A percentile compares a stretch with the other conserved stretches of the same genome.
Evolutionary conservation across 352 stramenopile species (phyloP).

Genomic region (Globisporangium barbulae): DNA sequence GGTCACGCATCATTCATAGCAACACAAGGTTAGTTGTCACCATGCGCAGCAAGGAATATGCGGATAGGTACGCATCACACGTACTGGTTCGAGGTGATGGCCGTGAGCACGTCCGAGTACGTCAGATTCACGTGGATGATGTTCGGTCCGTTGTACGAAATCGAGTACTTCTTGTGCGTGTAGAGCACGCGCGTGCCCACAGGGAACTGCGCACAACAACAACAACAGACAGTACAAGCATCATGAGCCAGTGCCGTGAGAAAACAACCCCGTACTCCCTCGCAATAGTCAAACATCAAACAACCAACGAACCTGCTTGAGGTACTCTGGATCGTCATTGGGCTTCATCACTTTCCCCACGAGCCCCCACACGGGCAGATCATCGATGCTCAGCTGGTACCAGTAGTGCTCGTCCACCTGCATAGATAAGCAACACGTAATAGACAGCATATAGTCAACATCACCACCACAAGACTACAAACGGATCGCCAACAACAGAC

Average conservation of each 20-base stretch:
- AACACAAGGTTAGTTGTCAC: not conserved
- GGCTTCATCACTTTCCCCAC: constrained; percentile 96
- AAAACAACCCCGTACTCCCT: not conserved
- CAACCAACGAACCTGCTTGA: constrained; percentile 49
- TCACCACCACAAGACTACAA: not conserved
- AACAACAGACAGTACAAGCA: not conserved
- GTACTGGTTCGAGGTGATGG: constrained; percentile 83
- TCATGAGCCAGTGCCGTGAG: not conserved
- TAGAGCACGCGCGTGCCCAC: constrained; percentile 91
- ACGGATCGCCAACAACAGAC: constrained; percentile 8
- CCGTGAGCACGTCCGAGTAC: constrained; percentile 87
- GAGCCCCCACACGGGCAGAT: constrained; percentile 98
- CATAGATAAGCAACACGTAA: not conserved
- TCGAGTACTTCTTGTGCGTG: constrained; percentile 95
- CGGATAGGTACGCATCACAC: not conserved
- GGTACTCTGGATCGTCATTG: constrained; percentile 76
- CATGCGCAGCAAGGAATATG: not conserved
- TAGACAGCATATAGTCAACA: not conserved
- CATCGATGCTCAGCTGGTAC: constrained; percentile 99
- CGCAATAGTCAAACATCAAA: not conserved
- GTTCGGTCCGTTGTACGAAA: constrained; percentile 95
- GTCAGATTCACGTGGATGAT: constrained; percentile 99
- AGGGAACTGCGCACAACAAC: constrained; percentile 34
- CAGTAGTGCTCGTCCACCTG: constrained; percentile 96
- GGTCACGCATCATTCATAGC: not conserved